These are phyloP conservation scores for Cylindrodendrum hubeiense DNA, from an alignment of 2,329 filamentous ascomycete genomes.

Conservation along the genomic window DNA sequence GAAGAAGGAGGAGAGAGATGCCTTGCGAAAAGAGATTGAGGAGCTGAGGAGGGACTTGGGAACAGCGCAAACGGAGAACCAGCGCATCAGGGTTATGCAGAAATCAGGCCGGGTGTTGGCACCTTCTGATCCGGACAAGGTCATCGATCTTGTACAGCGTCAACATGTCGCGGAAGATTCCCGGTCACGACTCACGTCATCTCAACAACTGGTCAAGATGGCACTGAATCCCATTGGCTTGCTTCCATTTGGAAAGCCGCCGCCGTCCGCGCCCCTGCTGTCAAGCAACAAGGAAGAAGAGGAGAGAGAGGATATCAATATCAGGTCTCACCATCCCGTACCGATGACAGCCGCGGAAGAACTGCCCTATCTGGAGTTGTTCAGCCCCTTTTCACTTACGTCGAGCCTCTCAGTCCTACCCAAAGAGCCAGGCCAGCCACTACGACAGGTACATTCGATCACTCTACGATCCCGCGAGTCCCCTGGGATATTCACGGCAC, in stretches of 20 bases:
- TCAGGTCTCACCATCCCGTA: conserved; percentile 73
- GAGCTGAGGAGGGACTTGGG: conserved; percentile 70
- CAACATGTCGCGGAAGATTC: conserved; percentile 54
- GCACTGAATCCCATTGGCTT: conserved; percentile 65
- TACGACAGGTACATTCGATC: conserved; percentile 69
- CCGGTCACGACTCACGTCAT: conserved; percentile 42
- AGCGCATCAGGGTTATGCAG: conserved; percentile 60
- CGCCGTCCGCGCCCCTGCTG: conserved; percentile 39
- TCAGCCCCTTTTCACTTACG: conserved; percentile 75
- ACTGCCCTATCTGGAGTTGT: conserved; percentile 76
- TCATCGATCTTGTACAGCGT: conserved; percentile 56
- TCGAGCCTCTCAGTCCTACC: conserved; percentile 65
- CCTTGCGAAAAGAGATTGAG: conserved; percentile 67
- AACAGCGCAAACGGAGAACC: conserved; percentile 69
- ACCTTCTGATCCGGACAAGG: conserved; percentile 49
- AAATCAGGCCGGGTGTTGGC: conserved; percentile 53
- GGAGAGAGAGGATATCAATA: conserved; percentile 51
- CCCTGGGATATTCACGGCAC: conserved; percentile 68
- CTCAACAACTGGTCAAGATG: conserved; percentile 59
- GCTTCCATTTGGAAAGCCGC: conserved; percentile 62
- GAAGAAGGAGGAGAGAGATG: conserved; percentile 66
- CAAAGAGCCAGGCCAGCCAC: conserved; percentile 44
- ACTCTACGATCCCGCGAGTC: conserved; percentile 56
- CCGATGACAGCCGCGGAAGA: conserved; percentile 73
- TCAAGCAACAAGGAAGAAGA: conserved; percentile 45